Evolutionary conservation across 75 land plant genomes (phyloP), one percentile per base, ranked within the genome.

Genomic region (Selaginella tamariscina): DNA sequence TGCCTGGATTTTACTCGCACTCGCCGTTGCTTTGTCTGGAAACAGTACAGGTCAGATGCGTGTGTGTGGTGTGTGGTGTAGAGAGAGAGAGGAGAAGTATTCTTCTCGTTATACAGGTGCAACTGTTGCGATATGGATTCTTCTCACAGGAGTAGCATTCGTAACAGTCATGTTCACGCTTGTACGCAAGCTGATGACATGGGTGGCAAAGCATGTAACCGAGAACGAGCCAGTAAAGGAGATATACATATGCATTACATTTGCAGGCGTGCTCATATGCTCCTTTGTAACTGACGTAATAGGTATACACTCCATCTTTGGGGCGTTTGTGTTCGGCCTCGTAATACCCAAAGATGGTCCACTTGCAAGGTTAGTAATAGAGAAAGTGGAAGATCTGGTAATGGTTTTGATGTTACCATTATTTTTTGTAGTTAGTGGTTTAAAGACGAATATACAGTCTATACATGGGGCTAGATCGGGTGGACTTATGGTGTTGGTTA

Each of bases 291-390:
- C 88, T 0, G 88, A 85, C 54, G 26, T 67, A 1, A 85, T 83
- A n/a, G 88, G 88, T 15, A 85, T 85, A 31, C 88, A 85, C 70
- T 69, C 83, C 5, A 68, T 85, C 5, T 85, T 85, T 44, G 88
- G 85, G n/a, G 85, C 85, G 1, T 85, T 85, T 31, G 69, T n/a
- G n/a, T n/a, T n/a, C n/a, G n/a, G n/a, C n/a, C n/a, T n/a, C n/a
- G n/a, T n/a, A n/a, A n/a, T n/a, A 0, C 88, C 87, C 1, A 82
- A 79, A 62, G 88, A 77, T 0, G 80, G 87, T 0, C 73, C 33
- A 0, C 83, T 83, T 27, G 83, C 83, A 0, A 75, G 71, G 0
- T 65, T 71, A 8, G 66, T 86, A 31, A 70, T 83, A 18, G 83
- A 81, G 56, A 86, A 77, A 75, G 63, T 84, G 0, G 88, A 86